Conservation (phyloP, 2,329 filamentous ascomycete genomes). For the Teratosphaeria epicoccoides region DNA sequence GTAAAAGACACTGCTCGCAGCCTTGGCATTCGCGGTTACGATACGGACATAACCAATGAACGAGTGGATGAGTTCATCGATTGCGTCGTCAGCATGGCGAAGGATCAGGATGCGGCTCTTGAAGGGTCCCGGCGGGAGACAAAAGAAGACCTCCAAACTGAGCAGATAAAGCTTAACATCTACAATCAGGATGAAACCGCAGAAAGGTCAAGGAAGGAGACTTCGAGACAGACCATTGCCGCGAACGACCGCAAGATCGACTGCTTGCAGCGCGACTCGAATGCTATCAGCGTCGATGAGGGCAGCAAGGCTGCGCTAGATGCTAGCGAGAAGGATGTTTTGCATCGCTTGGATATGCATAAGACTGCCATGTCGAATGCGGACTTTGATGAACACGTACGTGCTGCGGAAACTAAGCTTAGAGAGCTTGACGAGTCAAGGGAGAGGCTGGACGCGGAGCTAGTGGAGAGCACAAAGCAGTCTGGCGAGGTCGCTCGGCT, state of each 20-base stretch:
- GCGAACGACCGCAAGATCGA: constrained; percentile 61
- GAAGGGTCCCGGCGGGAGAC: constrained; percentile 65
- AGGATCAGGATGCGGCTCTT: constrained; percentile 68
- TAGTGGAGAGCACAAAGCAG: constrained; percentile 69
- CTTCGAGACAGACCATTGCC: constrained; percentile 60
- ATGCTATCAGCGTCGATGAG: constrained; percentile 73
- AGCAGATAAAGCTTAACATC: constrained; percentile 60
- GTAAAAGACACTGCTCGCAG: constrained; percentile 66
- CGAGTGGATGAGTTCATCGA: constrained; percentile 69
- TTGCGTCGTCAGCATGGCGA: constrained; percentile 60
- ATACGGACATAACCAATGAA: constrained; percentile 62
- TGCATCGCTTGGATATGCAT: constrained; percentile 49
- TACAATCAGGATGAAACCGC: constrained; percentile 65
- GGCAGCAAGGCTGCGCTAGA: constrained; percentile 70
- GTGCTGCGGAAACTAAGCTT: constrained; percentile 54
- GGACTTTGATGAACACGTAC: constrained; percentile 61
- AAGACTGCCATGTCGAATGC: constrained; percentile 53
- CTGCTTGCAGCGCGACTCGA: constrained; percentile 56
- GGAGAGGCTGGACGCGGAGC: constrained; percentile 63
- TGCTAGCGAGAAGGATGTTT: constrained; percentile 59
- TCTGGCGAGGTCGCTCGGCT: constrained; percentile 76
- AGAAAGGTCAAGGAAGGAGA: constrained; percentile 62
- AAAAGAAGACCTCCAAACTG: constrained; percentile 60
- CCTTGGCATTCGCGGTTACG: constrained; percentile 76
- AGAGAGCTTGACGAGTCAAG: constrained; percentile 61